These are phyloP conservation scores for Linnemannia elongata DNA, from an alignment of 192 early-diverging fungal species.

Conservation along the genomic window DNA sequence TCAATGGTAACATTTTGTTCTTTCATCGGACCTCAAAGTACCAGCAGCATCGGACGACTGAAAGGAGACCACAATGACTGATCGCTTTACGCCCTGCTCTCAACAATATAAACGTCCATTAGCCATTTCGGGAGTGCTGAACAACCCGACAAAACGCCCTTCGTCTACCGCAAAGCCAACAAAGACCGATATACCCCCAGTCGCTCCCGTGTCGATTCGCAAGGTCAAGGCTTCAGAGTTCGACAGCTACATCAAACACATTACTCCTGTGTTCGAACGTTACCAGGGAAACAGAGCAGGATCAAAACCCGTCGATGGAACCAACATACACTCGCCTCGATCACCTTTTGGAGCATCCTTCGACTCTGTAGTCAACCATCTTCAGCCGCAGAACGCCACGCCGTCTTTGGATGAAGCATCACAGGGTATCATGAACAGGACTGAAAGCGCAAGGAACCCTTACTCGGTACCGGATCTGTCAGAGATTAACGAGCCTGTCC, in stretches of 20 bases:
- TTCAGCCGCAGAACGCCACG: conserved; percentile 45
- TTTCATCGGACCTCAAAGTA: background rate
- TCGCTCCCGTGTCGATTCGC: conserved; percentile 72
- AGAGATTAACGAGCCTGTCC: conserved; percentile 56
- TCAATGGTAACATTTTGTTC: conserved; percentile 75
- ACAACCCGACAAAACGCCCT: conserved; percentile 72
- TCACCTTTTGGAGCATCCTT: conserved; percentile 63
- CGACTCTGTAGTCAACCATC: conserved; percentile 59
- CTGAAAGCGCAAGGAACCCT: conserved; percentile 63
- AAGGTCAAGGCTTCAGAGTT: conserved; percentile 85
- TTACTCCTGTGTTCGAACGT: conserved; percentile 82
- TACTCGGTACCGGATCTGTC: conserved; percentile 63
- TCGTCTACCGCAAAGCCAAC: conserved; percentile 62
- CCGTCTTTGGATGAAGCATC: conserved; percentile 61
- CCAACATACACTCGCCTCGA: conserved; percentile 58
- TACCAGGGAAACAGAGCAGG: conserved; percentile 79
- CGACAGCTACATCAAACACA: conserved; percentile 82
- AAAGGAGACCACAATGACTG: background rate
- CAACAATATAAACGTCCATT: background rate
- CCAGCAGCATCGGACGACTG: conserved; percentile 1
- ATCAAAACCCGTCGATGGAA: conserved; percentile 25
- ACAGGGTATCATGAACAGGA: conserved; percentile 62
- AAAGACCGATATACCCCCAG: conserved; percentile 68
- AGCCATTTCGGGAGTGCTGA: conserved; percentile 75
- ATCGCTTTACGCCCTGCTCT: background rate